These are phyloP conservation scores for Solanum chmielewskii DNA, from an alignment of 257 asterid species.

Conservation along the genomic window DNA sequence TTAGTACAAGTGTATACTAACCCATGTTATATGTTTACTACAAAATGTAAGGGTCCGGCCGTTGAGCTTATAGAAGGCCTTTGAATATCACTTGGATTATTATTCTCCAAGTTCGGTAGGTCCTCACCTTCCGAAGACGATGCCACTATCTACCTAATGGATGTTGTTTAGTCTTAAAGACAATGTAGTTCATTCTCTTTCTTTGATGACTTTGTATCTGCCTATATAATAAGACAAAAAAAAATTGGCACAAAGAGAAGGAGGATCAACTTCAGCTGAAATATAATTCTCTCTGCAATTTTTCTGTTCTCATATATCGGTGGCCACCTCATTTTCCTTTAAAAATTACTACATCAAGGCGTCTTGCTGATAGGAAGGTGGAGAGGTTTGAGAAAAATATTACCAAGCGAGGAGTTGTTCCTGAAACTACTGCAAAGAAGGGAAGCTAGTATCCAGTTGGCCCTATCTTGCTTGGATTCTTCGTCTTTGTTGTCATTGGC, in stretches of 20 bases:
- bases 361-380: slow-evolving; percentile 78
- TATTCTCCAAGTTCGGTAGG: no score
- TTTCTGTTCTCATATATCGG: background rate
- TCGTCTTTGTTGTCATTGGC: slow-evolving; percentile 85
- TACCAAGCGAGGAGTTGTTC: slow-evolving; percentile 70
- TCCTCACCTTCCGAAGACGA: no score
- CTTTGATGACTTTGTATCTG: no score
- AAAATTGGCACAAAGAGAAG: background rate
- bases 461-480: slow-evolving; percentile 85
- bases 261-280: background rate
- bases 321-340: background rate
- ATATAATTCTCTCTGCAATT: background rate
- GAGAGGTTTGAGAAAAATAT: slow-evolving; percentile 90
- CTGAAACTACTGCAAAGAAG: slow-evolving; percentile 70
- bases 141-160: no score
- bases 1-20: no score
- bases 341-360: slow-evolving; percentile 68
- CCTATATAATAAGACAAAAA: background rate
- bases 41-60: no score
- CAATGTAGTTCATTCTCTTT: no score
- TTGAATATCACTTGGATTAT: no score
- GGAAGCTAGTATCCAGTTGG: slow-evolving; percentile 72
- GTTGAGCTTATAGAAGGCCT: no score
- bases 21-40: no score
- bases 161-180: no score